Percentiles rank a stretch among this genome's conserved stretches.
Evolutionary conservation across 306 rosid genomes (phyloP).

Genomic region (Pterocarpus macrocarpus): DNA sequence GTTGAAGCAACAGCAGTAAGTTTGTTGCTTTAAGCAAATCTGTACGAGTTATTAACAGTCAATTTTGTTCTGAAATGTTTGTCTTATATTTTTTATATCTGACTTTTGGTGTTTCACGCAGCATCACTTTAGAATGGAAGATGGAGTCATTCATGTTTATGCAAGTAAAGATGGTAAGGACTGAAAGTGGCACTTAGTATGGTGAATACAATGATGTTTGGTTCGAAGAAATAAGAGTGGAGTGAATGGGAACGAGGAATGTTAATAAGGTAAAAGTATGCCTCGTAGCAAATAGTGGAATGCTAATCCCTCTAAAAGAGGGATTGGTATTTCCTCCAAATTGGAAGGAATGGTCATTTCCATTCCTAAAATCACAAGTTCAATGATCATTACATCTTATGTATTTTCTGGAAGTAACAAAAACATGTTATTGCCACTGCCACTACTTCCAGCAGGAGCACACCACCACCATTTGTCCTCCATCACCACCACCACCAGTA

Average conservation of each 20-base stretch:
- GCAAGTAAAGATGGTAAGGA: slow-evolving; percentile 72
- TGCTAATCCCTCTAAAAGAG: neutral
- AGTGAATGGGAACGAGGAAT: neutral
- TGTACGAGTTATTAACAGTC: slow-evolving; percentile 20
- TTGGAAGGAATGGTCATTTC: slow-evolving; percentile 11
- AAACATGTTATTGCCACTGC: neutral
- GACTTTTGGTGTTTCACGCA: slow-evolving; percentile 51
- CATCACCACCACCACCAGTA: neutral
- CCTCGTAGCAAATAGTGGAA: neutral
- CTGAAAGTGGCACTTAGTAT: neutral
- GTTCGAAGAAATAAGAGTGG: neutral
- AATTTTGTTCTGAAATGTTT: slow-evolving; percentile 25
- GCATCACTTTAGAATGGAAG: slow-evolving; percentile 82
- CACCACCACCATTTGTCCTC: too few species aligned
- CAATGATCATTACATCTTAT: neutral
- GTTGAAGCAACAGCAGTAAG: slow-evolving; percentile 57
- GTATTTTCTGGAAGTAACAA: slow-evolving; percentile 3
- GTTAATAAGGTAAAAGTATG: neutral
- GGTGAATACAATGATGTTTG: slow-evolving; percentile 1
- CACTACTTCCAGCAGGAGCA: neutral
- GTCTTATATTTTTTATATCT: slow-evolving; percentile 36
- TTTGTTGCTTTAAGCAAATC: slow-evolving; percentile 43
- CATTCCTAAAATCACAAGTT: neutral
- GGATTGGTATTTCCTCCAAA: neutral
- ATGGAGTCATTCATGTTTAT: slow-evolving; percentile 76